Conservation (phyloP, 1,284 basidiomycete genomes). For the Cerioporus squamosus region DNA sequence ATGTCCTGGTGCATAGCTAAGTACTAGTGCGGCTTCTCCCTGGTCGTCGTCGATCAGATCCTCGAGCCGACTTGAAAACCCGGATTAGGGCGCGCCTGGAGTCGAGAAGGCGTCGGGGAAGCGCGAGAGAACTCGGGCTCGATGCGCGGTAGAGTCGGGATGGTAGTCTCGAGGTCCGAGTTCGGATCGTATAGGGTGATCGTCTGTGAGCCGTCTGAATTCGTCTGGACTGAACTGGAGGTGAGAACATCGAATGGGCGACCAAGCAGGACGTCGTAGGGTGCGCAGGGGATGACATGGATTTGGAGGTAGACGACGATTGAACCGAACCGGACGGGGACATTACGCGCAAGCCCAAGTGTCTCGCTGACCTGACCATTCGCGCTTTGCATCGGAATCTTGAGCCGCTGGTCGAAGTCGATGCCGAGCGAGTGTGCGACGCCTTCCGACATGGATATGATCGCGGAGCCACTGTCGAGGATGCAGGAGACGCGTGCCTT, state of each 20-base stretch:
- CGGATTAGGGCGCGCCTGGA: constrained; percentile 3
- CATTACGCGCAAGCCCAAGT: constrained; percentile 30
- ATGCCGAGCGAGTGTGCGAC: constrained; percentile 22
- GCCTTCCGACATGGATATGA: constrained; percentile 30
- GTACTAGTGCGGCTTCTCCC: constrained; percentile 9
- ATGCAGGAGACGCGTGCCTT: constrained; percentile 24
- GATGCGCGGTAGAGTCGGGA: constrained; percentile 27
- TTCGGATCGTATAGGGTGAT: constrained; percentile 35
- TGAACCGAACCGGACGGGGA: constrained; percentile 17
- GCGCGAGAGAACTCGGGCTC: background rate
- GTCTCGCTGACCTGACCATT: constrained; percentile 30
- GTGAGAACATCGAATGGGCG: constrained; percentile 39
- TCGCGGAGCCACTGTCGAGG: constrained; percentile 29
- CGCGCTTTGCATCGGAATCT: constrained; percentile 29
- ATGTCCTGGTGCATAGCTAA: background rate
- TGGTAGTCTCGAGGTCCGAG: constrained; percentile 6
- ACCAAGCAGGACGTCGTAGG: constrained; percentile 40
- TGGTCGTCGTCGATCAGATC: constrained; percentile 6
- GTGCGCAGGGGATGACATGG: constrained; percentile 30
- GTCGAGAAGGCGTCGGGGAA: no score
- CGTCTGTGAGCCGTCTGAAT: constrained; percentile 24
- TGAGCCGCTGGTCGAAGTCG: constrained; percentile 24
- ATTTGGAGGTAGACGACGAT: constrained; percentile 27
- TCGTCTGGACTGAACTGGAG: constrained; percentile 26
- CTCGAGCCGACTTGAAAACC: constrained; percentile 12